Evolutionary conservation across 1,284 basidiomycete genomes (phyloP).

Genomic region (Trametes hirsuta): DNA sequence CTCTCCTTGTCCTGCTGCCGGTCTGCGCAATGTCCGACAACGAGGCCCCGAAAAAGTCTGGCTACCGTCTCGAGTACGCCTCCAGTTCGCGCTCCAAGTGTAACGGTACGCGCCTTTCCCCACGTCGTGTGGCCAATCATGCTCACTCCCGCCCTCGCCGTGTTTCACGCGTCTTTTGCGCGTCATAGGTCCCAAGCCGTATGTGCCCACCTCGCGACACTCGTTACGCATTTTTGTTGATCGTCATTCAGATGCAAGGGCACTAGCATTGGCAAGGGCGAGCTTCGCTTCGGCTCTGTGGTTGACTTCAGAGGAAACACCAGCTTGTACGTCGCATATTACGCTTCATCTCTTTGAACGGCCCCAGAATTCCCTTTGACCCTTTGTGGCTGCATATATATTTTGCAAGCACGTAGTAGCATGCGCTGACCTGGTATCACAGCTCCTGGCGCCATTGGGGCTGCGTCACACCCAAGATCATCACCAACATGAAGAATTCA

Average conservation of each 20-base stretch:
- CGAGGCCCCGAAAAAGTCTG: conserved; percentile 53
- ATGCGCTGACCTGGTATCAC: neutral
- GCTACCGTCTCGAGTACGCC: conserved; percentile 82
- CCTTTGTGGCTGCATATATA: too few species aligned
- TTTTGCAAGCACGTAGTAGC: too few species aligned
- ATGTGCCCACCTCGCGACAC: conserved; percentile 50
- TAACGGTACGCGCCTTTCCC: conserved; percentile 62
- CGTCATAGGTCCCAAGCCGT: conserved; percentile 76
- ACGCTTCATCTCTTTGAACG: neutral
- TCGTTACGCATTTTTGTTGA: conserved; percentile 17
- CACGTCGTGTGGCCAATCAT: conserved; percentile 20
- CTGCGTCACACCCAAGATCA: conserved; percentile 71
- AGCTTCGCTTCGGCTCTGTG: conserved; percentile 74
- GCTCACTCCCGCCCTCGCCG: conserved; percentile 28
- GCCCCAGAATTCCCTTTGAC: neutral
- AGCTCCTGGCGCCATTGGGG: conserved; percentile 86
- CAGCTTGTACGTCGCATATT: conserved; percentile 58
- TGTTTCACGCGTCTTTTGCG: conserved; percentile 34
- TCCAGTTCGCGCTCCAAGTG: conserved; percentile 72
- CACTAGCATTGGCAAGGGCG: conserved; percentile 73
- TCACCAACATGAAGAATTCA: conserved; percentile 73
- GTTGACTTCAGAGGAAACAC: conserved; percentile 78
- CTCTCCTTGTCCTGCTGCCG: conserved; percentile 16
- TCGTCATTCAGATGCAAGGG: conserved; percentile 42
- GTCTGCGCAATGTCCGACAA: conserved; percentile 57